These are phyloP conservation scores for Plasmodium sp. DNA, from an alignment of 169 alveolate genomes.

Conservation along the genomic window DNA sequence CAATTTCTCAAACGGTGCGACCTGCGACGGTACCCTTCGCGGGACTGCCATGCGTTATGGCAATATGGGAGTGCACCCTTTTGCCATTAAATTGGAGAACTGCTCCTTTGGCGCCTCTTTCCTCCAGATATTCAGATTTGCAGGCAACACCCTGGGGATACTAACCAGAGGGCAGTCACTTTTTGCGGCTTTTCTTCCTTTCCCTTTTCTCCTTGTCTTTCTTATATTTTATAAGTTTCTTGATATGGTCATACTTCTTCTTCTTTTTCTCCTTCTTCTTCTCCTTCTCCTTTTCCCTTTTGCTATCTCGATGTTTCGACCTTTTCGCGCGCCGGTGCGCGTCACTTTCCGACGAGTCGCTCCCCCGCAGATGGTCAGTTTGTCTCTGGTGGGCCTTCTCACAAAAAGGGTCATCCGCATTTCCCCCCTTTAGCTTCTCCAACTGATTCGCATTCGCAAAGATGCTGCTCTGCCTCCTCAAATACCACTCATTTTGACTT, in stretches of 20 bases:
- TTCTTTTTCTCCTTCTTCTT: conserved; percentile 14
- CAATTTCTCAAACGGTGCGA: neutral
- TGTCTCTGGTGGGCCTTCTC: neutral
- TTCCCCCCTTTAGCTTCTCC: neutral
- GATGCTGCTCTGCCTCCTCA: conserved; percentile 11
- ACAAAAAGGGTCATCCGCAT: neutral
- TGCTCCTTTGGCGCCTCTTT: neutral
- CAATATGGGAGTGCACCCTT: neutral
- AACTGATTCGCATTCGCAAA: neutral
- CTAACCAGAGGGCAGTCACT: neutral
- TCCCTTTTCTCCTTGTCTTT: conserved; percentile 26
- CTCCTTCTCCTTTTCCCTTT: neutral
- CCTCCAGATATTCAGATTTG: neutral
- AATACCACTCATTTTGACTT: conserved; percentile 28
- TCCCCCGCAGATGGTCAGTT: neutral
- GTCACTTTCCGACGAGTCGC: neutral
- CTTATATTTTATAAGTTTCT: conserved; percentile 46
- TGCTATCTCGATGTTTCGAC: neutral
- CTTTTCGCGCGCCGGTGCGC: neutral
- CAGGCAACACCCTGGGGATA: neutral
- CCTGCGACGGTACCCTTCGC: neutral
- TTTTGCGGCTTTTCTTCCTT: conserved; percentile 8
- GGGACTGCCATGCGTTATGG: neutral
- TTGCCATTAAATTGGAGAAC: neutral
- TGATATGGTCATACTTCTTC: conserved; percentile 39